Evolutionary conservation across 176 grass and related monocot species (phyloP).

Genomic region (Carex kokanica): DNA sequence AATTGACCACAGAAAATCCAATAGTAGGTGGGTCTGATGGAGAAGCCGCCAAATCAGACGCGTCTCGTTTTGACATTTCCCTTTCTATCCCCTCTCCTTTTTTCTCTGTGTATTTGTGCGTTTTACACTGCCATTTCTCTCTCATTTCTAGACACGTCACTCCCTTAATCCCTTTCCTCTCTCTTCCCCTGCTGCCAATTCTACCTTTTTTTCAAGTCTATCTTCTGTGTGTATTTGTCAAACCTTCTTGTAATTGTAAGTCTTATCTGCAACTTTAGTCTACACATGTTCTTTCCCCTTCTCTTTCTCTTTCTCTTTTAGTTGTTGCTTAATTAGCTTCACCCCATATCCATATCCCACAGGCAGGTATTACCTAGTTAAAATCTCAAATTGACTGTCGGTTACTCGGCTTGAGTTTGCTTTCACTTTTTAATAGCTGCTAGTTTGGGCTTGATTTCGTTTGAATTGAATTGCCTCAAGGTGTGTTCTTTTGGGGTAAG

Average conservation of each 20-base stretch:
- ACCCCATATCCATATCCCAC: background rate
- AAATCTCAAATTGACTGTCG: background rate
- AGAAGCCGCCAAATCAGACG: conserved; percentile 34
- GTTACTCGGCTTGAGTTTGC: background rate
- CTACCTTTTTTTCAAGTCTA: background rate
- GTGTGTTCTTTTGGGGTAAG: background rate
- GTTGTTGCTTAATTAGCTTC: background rate
- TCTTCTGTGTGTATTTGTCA: background rate
- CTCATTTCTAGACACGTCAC: conserved; percentile 30
- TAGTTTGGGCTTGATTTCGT: conserved; percentile 9
- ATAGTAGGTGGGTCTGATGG: conserved; percentile 26
- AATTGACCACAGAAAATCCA: background rate
- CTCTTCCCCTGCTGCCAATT: background rate
- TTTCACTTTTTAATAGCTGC: background rate
- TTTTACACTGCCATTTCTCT: conserved; percentile 23
- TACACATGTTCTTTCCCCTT: background rate
- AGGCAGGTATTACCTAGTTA: background rate
- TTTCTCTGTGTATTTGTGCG: conserved; percentile 4
- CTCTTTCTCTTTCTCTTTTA: too few relatives aligned
- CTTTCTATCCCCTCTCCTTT: conserved; percentile 19
- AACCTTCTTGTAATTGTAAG: conserved; percentile 43
- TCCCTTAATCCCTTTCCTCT: too few relatives aligned
- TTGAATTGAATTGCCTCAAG: conserved; percentile 5
- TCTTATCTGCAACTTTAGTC: background rate
- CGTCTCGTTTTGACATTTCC: conserved; percentile 25